These are phyloP conservation scores for Hypoxylon sp. DNA, from an alignment of 2,329 filamentous ascomycete species.

Conservation along the genomic window DNA sequence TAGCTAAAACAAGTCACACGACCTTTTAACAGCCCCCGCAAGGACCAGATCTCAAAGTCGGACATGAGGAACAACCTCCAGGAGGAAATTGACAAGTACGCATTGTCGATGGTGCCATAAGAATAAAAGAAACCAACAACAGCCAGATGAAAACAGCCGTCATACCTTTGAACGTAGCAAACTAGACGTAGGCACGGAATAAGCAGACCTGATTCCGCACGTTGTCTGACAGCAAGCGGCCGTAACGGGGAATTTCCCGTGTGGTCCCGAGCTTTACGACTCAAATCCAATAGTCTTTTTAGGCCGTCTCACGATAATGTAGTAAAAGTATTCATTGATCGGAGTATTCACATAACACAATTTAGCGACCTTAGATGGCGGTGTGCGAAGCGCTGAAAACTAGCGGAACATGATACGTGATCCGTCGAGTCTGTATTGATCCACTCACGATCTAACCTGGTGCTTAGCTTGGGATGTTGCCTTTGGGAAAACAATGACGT, in stretches of 20 bases:
- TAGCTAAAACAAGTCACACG: slow-evolving; percentile 46
- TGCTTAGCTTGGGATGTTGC: slow-evolving; percentile 16
- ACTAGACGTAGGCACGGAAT: slow-evolving; percentile 23
- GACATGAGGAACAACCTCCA: slow-evolving; percentile 39
- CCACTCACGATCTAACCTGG: slow-evolving; percentile 27
- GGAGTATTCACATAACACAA: slow-evolving; percentile 16
- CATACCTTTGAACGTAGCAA: slow-evolving; percentile 11
- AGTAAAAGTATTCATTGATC: slow-evolving; percentile 1
- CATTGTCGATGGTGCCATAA: slow-evolving; percentile 33
- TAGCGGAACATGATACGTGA: slow-evolving; percentile 22
- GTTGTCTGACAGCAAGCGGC: slow-evolving; percentile 18
- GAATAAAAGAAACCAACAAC: slow-evolving; percentile 16
- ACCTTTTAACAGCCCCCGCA: slow-evolving; percentile 43
- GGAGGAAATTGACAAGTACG: slow-evolving; percentile 30
- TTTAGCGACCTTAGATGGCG: slow-evolving; percentile 28
- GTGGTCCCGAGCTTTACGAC: slow-evolving; percentile 11
- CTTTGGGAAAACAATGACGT: slow-evolving; percentile 14
- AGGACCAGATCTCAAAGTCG: slow-evolving; percentile 42
- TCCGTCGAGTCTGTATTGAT: slow-evolving; percentile 21
- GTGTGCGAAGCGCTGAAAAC: slow-evolving; percentile 31
- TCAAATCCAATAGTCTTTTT: slow-evolving; percentile 18
- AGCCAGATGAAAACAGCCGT: slow-evolving; percentile 21
- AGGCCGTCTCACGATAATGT: slow-evolving; percentile 13
- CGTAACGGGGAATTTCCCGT: slow-evolving; percentile 24
- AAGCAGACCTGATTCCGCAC: slow-evolving; percentile 19